Evolutionary conservation across 257 asterid genomes (phyloP), one percentile per base, ranked within the genome.

Genomic region (Henckelia pumila): DNA sequence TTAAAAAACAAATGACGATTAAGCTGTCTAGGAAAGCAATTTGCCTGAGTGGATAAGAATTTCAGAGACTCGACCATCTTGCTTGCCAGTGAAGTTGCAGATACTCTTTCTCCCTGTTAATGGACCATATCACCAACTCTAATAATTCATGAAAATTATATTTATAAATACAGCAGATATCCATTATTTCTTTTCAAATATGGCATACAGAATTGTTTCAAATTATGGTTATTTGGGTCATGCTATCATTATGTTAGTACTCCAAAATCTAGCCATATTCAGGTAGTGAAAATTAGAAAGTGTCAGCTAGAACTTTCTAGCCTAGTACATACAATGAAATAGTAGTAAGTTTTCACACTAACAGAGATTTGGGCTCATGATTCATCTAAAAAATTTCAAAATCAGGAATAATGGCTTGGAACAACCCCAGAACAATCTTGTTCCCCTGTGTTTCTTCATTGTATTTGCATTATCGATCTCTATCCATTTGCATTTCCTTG

Each of bases 11-110:
- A 61, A 59, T 66, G 56, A 7, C 52, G 56, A 73, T 67, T 19
- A 59, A 74, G 66, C 65, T 40, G 57, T 70, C 19, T 25, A 67
- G 73, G 83, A 57, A 73, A 67, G 67, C 69, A 33, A 64, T 58
- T 58, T 82, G 79, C 99, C 97, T 95, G 99, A 75, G 96, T 79
- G 59, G 96, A 93, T 68, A 82, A 66, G 73, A 91, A 91, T 79
- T 95, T 95, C 79, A 85, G 71, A 56, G 88, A 84, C 83, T 95
- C 99, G 32, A 86, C 85, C 95, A 95, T 91, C 86, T 87, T 86
- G 88, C 79, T 81, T 74, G 99, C 98, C 81, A 81, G 96, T 70
- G 94, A 86, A 78, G 81, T 84, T 25, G 99, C 90, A 0, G 92
- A 77, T 66, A 71, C 82, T 76, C 91, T 83, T 59, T 95, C 99